Evolutionary conservation across 805 yeast genomes (phyloP), one percentile per base, ranked within the genome.

Genomic region (Vanderwaltozyma tropicalis): DNA sequence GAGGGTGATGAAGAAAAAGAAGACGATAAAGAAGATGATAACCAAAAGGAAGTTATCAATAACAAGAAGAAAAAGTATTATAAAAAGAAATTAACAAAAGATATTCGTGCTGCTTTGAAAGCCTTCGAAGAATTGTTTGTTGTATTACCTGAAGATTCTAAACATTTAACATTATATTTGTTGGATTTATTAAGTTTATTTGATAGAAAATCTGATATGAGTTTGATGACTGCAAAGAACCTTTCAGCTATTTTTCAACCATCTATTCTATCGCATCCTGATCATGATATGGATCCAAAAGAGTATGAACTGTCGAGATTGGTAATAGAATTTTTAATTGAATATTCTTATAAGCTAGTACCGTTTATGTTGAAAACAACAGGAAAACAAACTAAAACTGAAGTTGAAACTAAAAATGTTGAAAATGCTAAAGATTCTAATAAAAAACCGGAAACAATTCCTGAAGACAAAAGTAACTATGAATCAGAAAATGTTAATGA

Each of bases 211-310:
- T 70, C 89, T 11, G 73, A 71, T 32, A 74, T 72, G 42, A 89
- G 87, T 55, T 66, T 84, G 44, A 89, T 89, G 98, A 78, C 95
- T 2, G 81, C 94, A 1, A 72, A 84, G 48, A 89, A 92, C 56
- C 66, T 89, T 42, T 94, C 97, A 1, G 95, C 96, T 3, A 82
- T 89, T 39, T 92, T 92, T 64, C 97, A 89, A 62, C 97, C 97
- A 2, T 82, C 95, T 14, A 76, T 89, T 11, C 66, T 92, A 34
- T 80, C 94, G 8, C 96, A 88, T 57, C 94, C 95, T 3, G 72
- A 71, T 42, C 96, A 89, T 57, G 94, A 86, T 51, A 74, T 86
- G 77, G 74, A 79, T 28, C 95, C 95, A 1, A 81, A 76, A 18
- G 95, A 89, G 59, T 86, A 86, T 61, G 87, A 81, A 4, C 63